Evolutionary conservation across 2,329 filamentous ascomycete genomes (phyloP), one percentile per base, ranked within the genome.

Genomic region (Aspergillus sergii): DNA sequence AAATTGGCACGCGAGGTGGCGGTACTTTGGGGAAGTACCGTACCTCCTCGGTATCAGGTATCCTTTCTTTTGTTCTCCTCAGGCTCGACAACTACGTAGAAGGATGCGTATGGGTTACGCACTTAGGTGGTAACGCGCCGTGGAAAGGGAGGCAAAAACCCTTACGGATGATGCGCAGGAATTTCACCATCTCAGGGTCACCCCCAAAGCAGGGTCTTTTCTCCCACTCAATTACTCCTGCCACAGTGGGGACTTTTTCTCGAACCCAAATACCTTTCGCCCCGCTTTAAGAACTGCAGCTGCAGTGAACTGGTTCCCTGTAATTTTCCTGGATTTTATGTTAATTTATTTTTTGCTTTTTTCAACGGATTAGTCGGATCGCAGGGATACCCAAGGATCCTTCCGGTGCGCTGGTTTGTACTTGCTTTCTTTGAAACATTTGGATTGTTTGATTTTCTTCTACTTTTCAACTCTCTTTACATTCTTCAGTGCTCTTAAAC

Each of bases 1-100:
- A 66, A 60, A 54, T 63, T 68, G 63, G 65, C 66, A 68, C 66
- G 65, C 66, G 66, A 66, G 32, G 50, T 59, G 57, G 57, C 57
- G 34, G 45, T 19, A 32, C 28, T 45, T 45, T 58, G 21, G 21
- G 12, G 12, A 32, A 32, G 26, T 43, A 9, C 41, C 41, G 41
- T 10, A 28, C 6, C 26, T 28, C 26, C 26, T 28, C 26, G 5
- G 26, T 26, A 32, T 32, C 30, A 32, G 30, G 9, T 32, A 32
- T 30, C 30, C 8, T 30, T 30, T 30, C 30, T 32, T 10, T 32
- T 32, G 26, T 6, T 28, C 5, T 28, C 26, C 26, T 28, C 26
- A 28, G 26, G 26, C 26, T 28, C 26, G 7, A 28, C 26, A 28
- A 28, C 26, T 8, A 28, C 26, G 26, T 28, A 28, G 26, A 28